A percentile compares a stretch with the other conserved stretches of the same genome.
Conservation (phyloP, 2,329 filamentous ascomycete genomes). For the Pezizomycotina sp. region DNA sequence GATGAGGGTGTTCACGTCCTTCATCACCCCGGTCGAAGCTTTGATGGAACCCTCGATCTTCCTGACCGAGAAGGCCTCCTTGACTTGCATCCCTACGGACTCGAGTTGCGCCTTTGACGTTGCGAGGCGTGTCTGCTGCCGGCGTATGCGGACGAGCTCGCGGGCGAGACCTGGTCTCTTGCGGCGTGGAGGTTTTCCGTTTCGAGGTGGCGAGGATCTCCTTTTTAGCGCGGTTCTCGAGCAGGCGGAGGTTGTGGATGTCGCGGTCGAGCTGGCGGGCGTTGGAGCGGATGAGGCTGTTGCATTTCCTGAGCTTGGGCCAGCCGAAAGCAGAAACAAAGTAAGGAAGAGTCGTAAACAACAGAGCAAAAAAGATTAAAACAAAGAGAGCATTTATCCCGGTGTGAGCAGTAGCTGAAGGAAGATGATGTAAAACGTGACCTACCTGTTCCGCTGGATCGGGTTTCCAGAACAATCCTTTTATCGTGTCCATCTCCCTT, state of each 20-base stretch:
- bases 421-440: conserved; percentile 9
- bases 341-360: conserved; percentile 2
- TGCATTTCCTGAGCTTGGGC: conserved; percentile 79
- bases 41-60: conserved; percentile 90
- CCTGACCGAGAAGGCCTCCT: conserved; percentile 83
- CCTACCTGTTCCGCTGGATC: conserved; percentile 82
- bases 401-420: conserved; percentile 9
- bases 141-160: conserved; percentile 70
- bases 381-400: conserved; percentile 10
- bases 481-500: conserved; percentile 62
- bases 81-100: conserved; percentile 93
- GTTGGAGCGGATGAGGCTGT: conserved; percentile 72
- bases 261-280: conserved; percentile 90
- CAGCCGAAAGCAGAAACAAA: conserved; percentile 6
- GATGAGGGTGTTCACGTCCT: conserved; percentile 78
- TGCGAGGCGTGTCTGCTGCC: conserved; percentile 53
- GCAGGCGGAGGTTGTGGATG: conserved; percentile 58
- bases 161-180: conserved; percentile 48
- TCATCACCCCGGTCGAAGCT: conserved; percentile 83
- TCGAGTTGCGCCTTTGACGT: conserved; percentile 84
- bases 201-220: conserved; percentile 69
- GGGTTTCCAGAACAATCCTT: conserved; percentile 73
- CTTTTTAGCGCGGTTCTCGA: conserved; percentile 69
- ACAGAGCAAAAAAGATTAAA: conserved; percentile 3
- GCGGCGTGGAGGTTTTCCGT: conserved; percentile 62